Base-by-base conservation (phyloP, 2,329 filamentous ascomycete genomes). In the Domatiomyces globalis region DNA sequence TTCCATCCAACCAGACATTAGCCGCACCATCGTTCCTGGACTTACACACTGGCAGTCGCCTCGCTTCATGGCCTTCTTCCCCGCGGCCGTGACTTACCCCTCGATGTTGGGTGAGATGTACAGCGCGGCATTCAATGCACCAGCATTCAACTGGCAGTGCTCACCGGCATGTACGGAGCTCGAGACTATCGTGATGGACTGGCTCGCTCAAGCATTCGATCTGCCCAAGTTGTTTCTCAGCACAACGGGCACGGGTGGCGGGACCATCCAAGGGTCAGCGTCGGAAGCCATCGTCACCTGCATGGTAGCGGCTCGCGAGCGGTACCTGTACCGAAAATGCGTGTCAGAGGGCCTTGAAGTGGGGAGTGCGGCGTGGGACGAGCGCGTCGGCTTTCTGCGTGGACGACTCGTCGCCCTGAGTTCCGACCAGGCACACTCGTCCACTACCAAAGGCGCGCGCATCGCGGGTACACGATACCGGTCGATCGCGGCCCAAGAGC, bases 71-170 rank as follows among this genome's bases (percentile, higher is more conserved):
- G 90, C 90, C 45, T 96, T 94, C 74, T 96, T 92, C 69, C 85
- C 90, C 1, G 87, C 87, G 48, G 81, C 80, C 20, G 81, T 83
- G 49, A 86, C 84, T 36, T 95, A 84, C 64, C 88, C 90, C 0
- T 71, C 82, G 25, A 90, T 95, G 66, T 76, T 96, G 9, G 90
- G 87, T 18, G 90, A 96, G 69, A 81, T 96, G 72, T 96, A 95
- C 73, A 87, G 81, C 44, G 83, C 86, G 4, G 84, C 87, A 5
- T 89, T 95, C 69, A 92, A 82, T 10, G 86, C 86, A 15, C 87
- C 90, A 1, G 87, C 87, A 42, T 96, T 96, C 75, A 96, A 96
- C 69, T 96, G 90, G 90, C 81, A 95, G 57, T 95, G 90, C 69
- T 88, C 83, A 5, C 90, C 90, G 0, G 88, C 85, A 5, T 83